phyloP scores from a whole-genome alignment of 352 stramenopile species.

The Globisporangium barbulae region DNA sequence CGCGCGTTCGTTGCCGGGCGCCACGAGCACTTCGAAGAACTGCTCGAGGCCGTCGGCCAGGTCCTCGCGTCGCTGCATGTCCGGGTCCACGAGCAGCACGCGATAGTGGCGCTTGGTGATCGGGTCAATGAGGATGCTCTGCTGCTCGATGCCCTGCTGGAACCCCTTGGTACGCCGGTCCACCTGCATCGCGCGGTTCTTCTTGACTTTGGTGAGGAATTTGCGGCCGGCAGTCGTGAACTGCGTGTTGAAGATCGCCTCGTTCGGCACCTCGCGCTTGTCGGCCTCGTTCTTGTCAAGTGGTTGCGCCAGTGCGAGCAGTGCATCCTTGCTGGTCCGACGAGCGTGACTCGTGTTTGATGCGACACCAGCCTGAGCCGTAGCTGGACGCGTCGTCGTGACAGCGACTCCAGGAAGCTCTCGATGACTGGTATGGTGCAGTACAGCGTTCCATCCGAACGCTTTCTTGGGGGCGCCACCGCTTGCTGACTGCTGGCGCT shows the following conservation, averaged over 20 bases:
- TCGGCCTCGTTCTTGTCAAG: background rate
- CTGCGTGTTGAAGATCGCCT: constrained; percentile 81
- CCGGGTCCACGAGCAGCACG: constrained; percentile 60
- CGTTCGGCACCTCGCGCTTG: constrained; percentile 33
- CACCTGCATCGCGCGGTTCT: constrained; percentile 73
- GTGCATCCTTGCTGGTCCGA: background rate
- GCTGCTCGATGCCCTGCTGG: constrained; percentile 41
- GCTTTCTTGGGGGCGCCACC: background rate
- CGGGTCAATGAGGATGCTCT: constrained; percentile 44
- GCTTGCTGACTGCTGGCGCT: constrained; percentile 1
- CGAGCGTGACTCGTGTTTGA: background rate
- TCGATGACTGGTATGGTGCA: constrained; percentile 8
- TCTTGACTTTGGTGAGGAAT: constrained; percentile 73
- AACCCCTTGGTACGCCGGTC: constrained; percentile 65
- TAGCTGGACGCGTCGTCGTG: background rate
- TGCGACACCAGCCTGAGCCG: background rate
- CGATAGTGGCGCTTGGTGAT: constrained; percentile 61
- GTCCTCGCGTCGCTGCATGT: constrained; percentile 60
- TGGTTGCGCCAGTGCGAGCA: background rate
- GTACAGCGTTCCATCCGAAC: constrained; percentile 13
- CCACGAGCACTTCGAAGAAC: constrained; percentile 66
- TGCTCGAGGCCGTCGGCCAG: constrained; percentile 61
- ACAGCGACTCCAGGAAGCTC: background rate
- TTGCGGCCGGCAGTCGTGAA: constrained; percentile 63
- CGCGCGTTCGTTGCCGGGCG: constrained; percentile 55